Conservation (phyloP, 805 yeast genomes). For the Candida tibetensis region DNA sequence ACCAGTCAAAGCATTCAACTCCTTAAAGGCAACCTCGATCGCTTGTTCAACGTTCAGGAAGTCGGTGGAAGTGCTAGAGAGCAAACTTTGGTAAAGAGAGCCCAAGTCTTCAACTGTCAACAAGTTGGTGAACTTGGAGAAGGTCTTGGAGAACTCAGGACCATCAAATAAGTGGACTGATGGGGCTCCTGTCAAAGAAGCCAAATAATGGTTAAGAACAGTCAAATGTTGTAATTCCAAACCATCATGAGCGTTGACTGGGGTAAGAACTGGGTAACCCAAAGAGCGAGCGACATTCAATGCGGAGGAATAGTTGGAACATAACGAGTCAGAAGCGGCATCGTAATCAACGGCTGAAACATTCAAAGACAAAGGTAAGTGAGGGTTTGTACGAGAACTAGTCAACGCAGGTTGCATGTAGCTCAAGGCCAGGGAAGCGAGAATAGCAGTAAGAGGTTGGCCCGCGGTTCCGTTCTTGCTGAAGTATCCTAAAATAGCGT, state of each 20-base stretch:
- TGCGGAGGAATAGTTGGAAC: conserved; percentile 62
- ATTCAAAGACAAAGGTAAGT: conserved; percentile 63
- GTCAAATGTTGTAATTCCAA: conserved; percentile 66
- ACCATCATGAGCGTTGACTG: conserved; percentile 47
- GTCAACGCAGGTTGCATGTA: conserved; percentile 64
- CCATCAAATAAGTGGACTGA: conserved; percentile 81
- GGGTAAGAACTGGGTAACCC: conserved; percentile 66
- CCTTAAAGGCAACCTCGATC: conserved; percentile 44
- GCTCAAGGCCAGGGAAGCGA: conserved; percentile 65
- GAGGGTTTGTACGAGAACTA: conserved; percentile 11
- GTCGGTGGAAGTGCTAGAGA: conserved; percentile 19
- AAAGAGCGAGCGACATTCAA: conserved; percentile 60
- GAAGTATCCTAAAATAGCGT: conserved; percentile 71
- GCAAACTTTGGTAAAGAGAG: conserved; percentile 36
- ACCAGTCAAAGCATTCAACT: conserved; percentile 54
- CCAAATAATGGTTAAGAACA: conserved; percentile 60
- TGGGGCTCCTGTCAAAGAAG: conserved; percentile 49
- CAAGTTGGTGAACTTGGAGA: conserved; percentile 44
- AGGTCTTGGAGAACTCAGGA: conserved; percentile 54
- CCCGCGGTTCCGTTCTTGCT: conserved; percentile 29
- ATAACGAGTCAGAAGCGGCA: conserved; percentile 47
- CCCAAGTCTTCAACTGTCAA: conserved; percentile 44
- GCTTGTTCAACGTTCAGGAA: conserved; percentile 30
- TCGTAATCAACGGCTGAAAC: conserved; percentile 78
- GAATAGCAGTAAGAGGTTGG: conserved; percentile 46